Conservation (phyloP, 306 rosid genomes). For the Pachyrhizus erosus region DNA sequence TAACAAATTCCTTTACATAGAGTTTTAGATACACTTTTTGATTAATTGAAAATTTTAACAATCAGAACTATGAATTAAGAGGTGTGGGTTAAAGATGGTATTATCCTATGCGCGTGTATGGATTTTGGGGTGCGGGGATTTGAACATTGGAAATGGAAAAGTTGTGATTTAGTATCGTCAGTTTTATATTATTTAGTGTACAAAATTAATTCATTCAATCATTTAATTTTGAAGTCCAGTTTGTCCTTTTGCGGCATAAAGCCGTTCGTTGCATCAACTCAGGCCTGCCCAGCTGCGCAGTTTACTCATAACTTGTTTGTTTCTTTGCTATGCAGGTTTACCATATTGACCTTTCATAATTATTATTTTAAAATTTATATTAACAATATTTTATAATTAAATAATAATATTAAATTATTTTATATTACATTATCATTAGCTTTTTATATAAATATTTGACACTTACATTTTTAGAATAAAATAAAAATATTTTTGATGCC, state of each 20-base stretch:
- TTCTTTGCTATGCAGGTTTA: conserved; percentile 43
- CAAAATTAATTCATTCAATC: conserved; percentile 40
- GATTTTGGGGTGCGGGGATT: not conserved
- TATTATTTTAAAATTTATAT: no score
- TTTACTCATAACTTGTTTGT: conserved; percentile 42
- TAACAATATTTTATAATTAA: no score
- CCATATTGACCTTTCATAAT: conserved; percentile 44
- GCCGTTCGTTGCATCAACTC: conserved; percentile 67
- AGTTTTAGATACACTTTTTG: no score
- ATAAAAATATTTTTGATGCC: no score
- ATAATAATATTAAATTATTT: no score
- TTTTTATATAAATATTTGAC: no score
- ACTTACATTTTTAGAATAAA: no score
- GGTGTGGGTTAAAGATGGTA: no score
- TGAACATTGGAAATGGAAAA: not conserved
- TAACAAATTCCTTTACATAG: no score
- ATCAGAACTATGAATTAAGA: not conserved
- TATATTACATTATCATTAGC: no score
- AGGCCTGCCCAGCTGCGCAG: conserved; percentile 40
- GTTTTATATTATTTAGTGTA: not conserved
- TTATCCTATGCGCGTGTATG: not conserved
- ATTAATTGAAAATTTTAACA: no score
- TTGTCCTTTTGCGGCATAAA: conserved; percentile 52
- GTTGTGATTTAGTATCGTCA: no score
- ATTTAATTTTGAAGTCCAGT: conserved; percentile 40